These are phyloP conservation scores for Lactarius evosmus DNA, from an alignment of 768 basidiomycete species.

Conservation along the genomic window DNA sequence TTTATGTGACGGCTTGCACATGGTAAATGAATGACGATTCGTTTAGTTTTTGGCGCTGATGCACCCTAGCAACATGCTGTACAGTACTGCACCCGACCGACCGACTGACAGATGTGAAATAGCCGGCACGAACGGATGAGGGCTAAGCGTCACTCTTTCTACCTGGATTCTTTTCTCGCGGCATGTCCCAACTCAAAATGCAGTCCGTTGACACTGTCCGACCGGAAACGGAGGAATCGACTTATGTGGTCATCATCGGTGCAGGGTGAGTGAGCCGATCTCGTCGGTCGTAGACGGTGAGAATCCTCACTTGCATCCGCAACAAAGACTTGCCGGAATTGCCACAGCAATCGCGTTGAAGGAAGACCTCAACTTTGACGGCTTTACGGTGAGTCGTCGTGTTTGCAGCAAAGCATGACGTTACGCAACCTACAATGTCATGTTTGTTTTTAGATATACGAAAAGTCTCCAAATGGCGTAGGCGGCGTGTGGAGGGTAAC, in stretches of 20 bases:
- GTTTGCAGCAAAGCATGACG: neutral
- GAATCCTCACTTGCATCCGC: neutral
- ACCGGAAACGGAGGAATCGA: constrained; percentile 18
- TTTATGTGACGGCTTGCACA: neutral
- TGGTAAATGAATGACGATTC: neutral
- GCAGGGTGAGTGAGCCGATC: constrained; percentile 28
- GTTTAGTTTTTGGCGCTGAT: neutral
- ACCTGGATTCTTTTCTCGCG: neutral
- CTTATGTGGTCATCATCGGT: constrained; percentile 31
- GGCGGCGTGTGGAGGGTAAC: constrained; percentile 34
- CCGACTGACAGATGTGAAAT: neutral
- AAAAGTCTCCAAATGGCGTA: constrained; percentile 31
- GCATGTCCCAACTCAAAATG: neutral
- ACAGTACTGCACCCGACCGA: neutral
- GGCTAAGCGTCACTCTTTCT: neutral
- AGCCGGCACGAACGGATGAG: neutral
- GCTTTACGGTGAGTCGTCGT: constrained; percentile 34
- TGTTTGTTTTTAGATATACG: constrained; percentile 34
- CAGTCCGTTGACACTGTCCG: constrained; percentile 1
- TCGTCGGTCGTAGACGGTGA: neutral
- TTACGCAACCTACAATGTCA: neutral
- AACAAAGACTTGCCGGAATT: constrained; percentile 32
- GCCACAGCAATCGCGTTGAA: constrained; percentile 35
- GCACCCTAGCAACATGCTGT: neutral
- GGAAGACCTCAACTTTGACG: constrained; percentile 32